Base-by-base conservation (phyloP, 129 eudicot genomes). In the Helianthus annuus region DNA sequence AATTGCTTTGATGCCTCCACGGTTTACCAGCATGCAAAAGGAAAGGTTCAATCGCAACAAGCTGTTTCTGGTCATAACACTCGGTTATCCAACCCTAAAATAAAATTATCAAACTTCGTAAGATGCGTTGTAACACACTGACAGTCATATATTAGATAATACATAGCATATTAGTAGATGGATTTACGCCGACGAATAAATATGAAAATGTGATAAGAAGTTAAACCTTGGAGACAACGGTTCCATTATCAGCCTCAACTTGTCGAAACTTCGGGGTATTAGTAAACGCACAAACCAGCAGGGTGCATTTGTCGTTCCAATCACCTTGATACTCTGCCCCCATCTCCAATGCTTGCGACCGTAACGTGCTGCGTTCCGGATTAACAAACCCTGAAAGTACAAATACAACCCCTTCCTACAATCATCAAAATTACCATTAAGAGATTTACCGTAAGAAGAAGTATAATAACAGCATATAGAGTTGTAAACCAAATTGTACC, bases 191-290 rank as follows among this genome's bases (percentile, higher is more conserved):
- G 10, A 66, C 32, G 57, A 27, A 36, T 46, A 58, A 11, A 56
- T 40, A 46, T 64, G 45, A 45, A 52, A 57, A 34, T 48, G 29
- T 42, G 67, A 64, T 34, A 64, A 12, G 48, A 71, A 71, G 72
- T 72, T 48, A 67, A 57, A 92, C 98, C 97, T 87, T 89, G 62
- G 97, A 85, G 54, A 93, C 88, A 79, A 93, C 76, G 36, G 98
- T 89, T 76, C 97, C 97, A 80, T 88, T 84, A 48, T 88, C 93
- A 60, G 94, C 90, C 71, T 90, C 88, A 60, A 94, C 97, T 81
- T 94, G 91, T 27, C 96, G 88, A 78, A 88, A 90, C 89, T 90
- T 94, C 16, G 99, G 99, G 66, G 99, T 94, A 49, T 88, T 88
- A 63, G 82, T 69, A 77, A 93, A 89, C 48, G 96, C 98, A 79